These are phyloP conservation scores for Paramecium sonneborni DNA, from an alignment of 73 alveolate genomes.

Conservation along the genomic window DNA sequence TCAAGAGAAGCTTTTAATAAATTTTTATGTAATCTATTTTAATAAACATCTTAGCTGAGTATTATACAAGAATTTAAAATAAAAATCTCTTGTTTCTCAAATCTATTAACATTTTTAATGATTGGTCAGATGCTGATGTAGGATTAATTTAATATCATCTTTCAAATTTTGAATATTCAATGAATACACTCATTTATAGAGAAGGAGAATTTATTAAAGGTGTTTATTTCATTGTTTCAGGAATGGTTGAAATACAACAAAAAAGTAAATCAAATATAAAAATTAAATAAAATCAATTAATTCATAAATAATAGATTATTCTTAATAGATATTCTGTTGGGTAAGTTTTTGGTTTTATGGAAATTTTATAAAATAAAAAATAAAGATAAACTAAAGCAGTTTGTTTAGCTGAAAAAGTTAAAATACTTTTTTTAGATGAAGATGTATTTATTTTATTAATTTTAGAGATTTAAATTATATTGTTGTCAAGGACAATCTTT, in stretches of 20 bases:
- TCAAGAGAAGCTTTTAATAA: conserved; percentile 51
- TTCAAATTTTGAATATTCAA: background rate
- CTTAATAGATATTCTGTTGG: background rate
- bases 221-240: background rate
- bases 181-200: conserved; percentile 17
- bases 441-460: background rate
- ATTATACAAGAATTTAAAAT: conserved; percentile 22
- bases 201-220: conserved; percentile 35
- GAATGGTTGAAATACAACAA: background rate
- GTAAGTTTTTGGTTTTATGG: conserved; percentile 1
- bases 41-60: background rate
- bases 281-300: background rate
- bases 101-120: background rate
- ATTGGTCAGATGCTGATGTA: conserved; percentile 48
- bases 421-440: background rate
- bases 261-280: background rate
- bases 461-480: conserved; percentile 41
- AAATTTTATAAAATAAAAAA: background rate
- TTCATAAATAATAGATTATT: background rate
- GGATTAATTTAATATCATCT: conserved; percentile 9
- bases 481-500: background rate
- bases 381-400: conserved; percentile 5
- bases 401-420: conserved; percentile 22
- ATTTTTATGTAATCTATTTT: conserved; percentile 13
- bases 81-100: conserved; percentile 30